Percentiles rank a stretch among this genome's conserved stretches.
Evolutionary conservation across 2,329 filamentous ascomycete species (phyloP).

Genomic region (Paraconiothyrium brasiliense): DNA sequence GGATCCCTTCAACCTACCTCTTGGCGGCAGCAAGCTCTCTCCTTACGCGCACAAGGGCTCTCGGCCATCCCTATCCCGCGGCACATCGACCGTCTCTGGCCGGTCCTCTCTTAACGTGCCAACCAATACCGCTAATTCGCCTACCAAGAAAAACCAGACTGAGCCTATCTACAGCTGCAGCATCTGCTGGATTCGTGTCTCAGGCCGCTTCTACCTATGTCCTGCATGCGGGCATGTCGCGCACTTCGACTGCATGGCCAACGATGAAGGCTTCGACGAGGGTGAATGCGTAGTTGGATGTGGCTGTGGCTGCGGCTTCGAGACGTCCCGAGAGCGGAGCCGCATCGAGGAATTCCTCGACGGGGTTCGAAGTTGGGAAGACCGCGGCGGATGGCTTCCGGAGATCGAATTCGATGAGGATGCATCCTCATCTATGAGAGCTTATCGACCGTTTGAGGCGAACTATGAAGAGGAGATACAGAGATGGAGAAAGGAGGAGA

Average conservation of each 20-base stretch:
- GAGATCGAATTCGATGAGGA: slow-evolving; percentile 29
- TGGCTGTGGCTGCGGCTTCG: slow-evolving; percentile 40
- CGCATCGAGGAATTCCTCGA: slow-evolving; percentile 43
- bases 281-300: slow-evolving; percentile 44
- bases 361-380: slow-evolving; percentile 40
- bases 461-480: slow-evolving; percentile 25
- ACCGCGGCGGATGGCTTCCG: slow-evolving; percentile 34
- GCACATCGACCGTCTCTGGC: slow-evolving; percentile 38
- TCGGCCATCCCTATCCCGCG: slow-evolving; percentile 38
- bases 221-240: slow-evolving; percentile 49
- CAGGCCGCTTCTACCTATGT: slow-evolving; percentile 47
- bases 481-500: slow-evolving; percentile 19
- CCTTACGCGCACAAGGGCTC: slow-evolving; percentile 18
- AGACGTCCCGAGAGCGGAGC: slow-evolving; percentile 36
- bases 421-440: slow-evolving; percentile 27
- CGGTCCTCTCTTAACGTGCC: slow-evolving; percentile 28
- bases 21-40: slow-evolving; percentile 28
- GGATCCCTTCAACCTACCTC: slow-evolving; percentile 25
- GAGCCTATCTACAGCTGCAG: slow-evolving; percentile 45
- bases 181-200: slow-evolving; percentile 51
- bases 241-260: slow-evolving; percentile 48
- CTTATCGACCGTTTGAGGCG: slow-evolving; percentile 1
- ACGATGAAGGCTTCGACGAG: slow-evolving; percentile 34
- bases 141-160: slow-evolving; percentile 21
- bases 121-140: slow-evolving; percentile 17